phyloP scores from a whole-genome alignment of 2,329 filamentous ascomycete species.

The Claviceps sp. region DNA sequence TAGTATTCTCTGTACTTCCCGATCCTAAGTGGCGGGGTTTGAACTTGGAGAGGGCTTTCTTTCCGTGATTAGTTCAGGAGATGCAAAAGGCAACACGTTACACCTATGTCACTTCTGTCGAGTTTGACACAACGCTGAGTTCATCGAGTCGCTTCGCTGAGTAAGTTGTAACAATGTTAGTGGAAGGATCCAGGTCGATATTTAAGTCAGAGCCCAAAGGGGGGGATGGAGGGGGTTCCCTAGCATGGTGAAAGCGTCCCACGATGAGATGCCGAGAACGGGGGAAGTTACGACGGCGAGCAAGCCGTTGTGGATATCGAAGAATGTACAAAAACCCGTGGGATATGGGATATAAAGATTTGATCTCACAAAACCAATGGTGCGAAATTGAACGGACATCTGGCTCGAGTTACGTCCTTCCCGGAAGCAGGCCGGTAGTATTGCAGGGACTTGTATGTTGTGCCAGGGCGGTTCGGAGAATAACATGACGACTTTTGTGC shows the following conservation, averaged over 20 bases:
- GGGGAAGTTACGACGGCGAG: background rate
- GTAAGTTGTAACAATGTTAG: background rate
- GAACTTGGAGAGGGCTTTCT: background rate
- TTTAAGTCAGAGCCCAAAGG: conserved; percentile 5
- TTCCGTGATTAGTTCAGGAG: background rate
- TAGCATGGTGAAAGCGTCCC: conserved; percentile 5
- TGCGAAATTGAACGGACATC: background rate
- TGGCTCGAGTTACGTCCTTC: background rate
- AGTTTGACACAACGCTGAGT: background rate
- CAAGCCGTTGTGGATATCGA: conserved; percentile 5
- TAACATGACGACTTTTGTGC: conserved; percentile 7
- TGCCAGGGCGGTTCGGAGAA: conserved; percentile 6
- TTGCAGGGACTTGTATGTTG: conserved; percentile 1
- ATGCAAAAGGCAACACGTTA: background rate
- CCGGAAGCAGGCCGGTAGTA: conserved; percentile 3
- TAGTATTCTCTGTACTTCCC: background rate
- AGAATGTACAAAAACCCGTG: background rate
- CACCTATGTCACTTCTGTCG: background rate
- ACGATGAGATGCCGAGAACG: conserved; percentile 5
- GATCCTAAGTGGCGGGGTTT: conserved; percentile 3
- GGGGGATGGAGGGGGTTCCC: background rate
- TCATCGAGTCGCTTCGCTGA: background rate
- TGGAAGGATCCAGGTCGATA: conserved; percentile 8
- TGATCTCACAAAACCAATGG: conserved; percentile 1
- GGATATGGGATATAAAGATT: background rate